phyloP scores from a whole-genome alignment of 306 rosid species.

The Gastrolobium villosum region DNA sequence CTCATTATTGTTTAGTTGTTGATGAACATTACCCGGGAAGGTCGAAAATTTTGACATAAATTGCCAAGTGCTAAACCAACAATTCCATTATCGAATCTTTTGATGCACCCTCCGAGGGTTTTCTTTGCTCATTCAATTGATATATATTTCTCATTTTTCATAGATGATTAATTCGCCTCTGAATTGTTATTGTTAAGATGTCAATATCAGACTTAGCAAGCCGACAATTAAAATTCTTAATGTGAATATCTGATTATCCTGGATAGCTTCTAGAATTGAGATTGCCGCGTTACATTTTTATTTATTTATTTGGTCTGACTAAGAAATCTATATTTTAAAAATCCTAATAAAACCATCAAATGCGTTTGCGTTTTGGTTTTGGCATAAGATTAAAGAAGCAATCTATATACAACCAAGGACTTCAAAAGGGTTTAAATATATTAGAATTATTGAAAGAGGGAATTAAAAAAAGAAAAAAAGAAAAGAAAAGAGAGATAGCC shows the following conservation, averaged over 20 bases:
- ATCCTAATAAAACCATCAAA: conserved; percentile 6
- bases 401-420: neutral
- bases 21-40: conserved; percentile 48
- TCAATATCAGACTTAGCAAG: conserved; percentile 60
- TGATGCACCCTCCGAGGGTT: conserved; percentile 14
- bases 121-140: conserved; percentile 44
- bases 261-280: conserved; percentile 45
- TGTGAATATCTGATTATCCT: neutral
- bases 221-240: conserved; percentile 45
- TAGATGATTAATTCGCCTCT: conserved; percentile 42
- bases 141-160: conserved; percentile 51
- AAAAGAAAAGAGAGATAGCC: neutral
- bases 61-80: conserved; percentile 43
- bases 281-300: conserved; percentile 27
- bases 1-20: conserved; percentile 48
- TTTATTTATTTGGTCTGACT: conserved; percentile 21
- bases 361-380: conserved; percentile 25
- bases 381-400: conserved; percentile 6
- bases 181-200: conserved; percentile 54
- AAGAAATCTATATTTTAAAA: neutral
- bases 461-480: neutral
- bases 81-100: conserved; percentile 40
- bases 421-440: neutral
- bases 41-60: conserved; percentile 24
- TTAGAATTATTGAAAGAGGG: conserved; percentile 18